These are phyloP conservation scores for Crithidia bombi DNA, from an alignment of 208 protist species.

Conservation along the genomic window DNA sequence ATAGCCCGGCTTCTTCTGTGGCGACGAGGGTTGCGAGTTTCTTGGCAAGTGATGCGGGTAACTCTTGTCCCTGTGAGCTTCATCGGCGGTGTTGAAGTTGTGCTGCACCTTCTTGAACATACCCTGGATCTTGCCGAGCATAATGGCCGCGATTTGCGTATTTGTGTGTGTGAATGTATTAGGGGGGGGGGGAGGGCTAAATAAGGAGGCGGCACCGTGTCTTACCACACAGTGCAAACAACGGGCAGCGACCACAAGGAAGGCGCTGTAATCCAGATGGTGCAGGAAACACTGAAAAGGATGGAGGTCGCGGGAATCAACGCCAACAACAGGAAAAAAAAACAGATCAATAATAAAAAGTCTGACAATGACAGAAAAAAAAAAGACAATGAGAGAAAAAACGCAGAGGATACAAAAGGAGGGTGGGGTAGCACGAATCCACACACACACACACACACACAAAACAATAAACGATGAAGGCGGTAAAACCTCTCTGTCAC, in stretches of 20 bases:
- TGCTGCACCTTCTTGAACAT: constrained; percentile 7
- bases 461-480: not conserved
- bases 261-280: not conserved
- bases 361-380: not conserved
- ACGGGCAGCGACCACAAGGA: too few species aligned
- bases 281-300: not conserved
- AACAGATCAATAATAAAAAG: not conserved
- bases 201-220: too few species aligned
- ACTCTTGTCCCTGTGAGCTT: not conserved
- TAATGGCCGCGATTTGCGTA: too few species aligned
- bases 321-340: not conserved
- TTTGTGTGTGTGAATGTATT: too few species aligned
- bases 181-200: too few species aligned
- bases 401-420: not conserved
- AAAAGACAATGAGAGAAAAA: not conserved
- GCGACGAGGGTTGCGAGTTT: not conserved
- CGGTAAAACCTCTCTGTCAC: too few species aligned
- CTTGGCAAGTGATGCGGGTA: not conserved
- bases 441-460: not conserved
- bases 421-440: not conserved
- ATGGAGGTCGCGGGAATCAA: too few species aligned
- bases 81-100: not conserved
- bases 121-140: constrained; percentile 4
- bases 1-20: not conserved
- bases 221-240: too few species aligned